phyloP scores from a whole-genome alignment of 2,329 filamentous ascomycete species.

The Penicillium sp. region DNA sequence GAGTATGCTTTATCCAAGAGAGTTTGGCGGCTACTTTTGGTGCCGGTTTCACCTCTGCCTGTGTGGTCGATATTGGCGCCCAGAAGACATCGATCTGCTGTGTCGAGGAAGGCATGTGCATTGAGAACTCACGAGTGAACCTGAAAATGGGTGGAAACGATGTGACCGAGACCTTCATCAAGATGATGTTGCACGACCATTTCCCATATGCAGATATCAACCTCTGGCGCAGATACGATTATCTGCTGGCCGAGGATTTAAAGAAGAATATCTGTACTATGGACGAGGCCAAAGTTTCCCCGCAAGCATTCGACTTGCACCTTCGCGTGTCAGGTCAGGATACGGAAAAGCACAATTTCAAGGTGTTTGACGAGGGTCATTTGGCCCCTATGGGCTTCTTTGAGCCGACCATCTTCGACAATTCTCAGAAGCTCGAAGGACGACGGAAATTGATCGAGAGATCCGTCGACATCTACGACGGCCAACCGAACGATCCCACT shows the following conservation, averaged over 20 bases:
- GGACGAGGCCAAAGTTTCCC: conserved; percentile 85
- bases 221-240: conserved; percentile 86
- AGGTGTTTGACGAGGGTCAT: conserved; percentile 95
- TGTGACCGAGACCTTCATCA: conserved; percentile 91
- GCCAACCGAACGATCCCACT: conserved; percentile 86
- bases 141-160: conserved; percentile 92
- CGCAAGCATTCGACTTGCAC: conserved; percentile 88
- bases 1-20: conserved; percentile 94
- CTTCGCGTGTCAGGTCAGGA: conserved; percentile 85
- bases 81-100: conserved; percentile 98
- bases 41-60: conserved; percentile 90
- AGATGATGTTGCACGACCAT: conserved; percentile 96
- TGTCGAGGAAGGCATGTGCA: conserved; percentile 92
- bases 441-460: conserved; percentile 82
- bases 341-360: conserved; percentile 92
- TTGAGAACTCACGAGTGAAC: conserved; percentile 94
- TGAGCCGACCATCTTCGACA: conserved; percentile 85
- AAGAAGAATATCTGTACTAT: conserved; percentile 94
- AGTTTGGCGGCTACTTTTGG: conserved; percentile 94
- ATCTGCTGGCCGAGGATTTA: conserved; percentile 89
- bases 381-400: conserved; percentile 96
- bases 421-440: conserved; percentile 76
- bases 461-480: conserved; percentile 93
- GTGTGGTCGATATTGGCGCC: conserved; percentile 93
- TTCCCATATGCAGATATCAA: conserved; percentile 97